Conservation (phyloP, 2,329 filamentous ascomycete genomes). For the Apiospora pterosperma region DNA sequence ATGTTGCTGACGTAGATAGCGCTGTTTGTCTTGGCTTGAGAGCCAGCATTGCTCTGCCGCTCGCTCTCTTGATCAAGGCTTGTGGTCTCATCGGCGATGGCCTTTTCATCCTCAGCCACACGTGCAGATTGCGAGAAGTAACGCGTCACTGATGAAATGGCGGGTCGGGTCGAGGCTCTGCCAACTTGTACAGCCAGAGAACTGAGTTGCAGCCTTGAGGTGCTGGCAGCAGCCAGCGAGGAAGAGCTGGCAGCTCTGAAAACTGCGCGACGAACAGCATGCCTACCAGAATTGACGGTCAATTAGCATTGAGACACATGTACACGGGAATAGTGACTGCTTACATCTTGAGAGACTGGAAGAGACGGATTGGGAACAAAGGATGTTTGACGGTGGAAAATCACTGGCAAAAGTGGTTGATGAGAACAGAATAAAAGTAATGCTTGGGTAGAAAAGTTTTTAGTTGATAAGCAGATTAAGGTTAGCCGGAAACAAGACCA, state of each 20-base stretch:
- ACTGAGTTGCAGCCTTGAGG: slow-evolving; percentile 25
- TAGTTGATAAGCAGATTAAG: neutral
- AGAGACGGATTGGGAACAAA: neutral
- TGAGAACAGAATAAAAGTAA: neutral
- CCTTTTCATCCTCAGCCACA: slow-evolving; percentile 15
- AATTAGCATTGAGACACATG: neutral
- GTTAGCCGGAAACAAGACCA: neutral
- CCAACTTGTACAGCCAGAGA: slow-evolving; percentile 23
- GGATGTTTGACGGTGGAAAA: neutral
- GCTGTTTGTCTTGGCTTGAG: neutral
- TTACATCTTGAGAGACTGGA: neutral
- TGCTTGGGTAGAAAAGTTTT: neutral
- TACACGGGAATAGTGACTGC: neutral
- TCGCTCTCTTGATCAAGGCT: slow-evolving; percentile 1
- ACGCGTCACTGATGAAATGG: slow-evolving; percentile 13
- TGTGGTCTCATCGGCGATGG: slow-evolving; percentile 8
- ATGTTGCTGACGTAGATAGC: slow-evolving; percentile 67
- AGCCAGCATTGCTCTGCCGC: neutral
- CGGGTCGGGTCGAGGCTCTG: slow-evolving; percentile 20
- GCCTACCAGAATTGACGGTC: slow-evolving; percentile 16
- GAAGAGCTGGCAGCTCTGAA: slow-evolving; percentile 26
- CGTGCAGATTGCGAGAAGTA: slow-evolving; percentile 28
- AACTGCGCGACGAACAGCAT: slow-evolving; percentile 29
- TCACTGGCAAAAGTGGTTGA: neutral
- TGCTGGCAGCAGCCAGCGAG: slow-evolving; percentile 15